Conservation (phyloP, 1,284 basidiomycete species). For the Schizopora paradoxa region DNA sequence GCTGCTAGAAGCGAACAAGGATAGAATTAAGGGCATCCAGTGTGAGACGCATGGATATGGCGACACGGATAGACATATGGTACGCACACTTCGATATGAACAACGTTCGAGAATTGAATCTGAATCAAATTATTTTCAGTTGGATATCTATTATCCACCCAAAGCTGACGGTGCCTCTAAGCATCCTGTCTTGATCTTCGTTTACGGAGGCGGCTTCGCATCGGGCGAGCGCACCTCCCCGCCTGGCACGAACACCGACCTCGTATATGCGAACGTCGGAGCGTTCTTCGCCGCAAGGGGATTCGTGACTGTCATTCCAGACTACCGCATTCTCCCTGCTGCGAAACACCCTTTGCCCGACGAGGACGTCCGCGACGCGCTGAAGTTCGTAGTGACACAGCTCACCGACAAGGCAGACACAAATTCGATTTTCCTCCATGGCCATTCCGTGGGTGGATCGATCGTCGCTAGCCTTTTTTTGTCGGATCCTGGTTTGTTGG, state of each 20-base stretch:
- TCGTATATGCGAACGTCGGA: conserved; percentile 15
- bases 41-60: conserved; percentile 13
- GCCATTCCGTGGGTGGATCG: conserved; percentile 18
- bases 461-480: conserved; percentile 6
- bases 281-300: conserved; percentile 18
- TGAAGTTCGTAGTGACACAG: conserved; percentile 3
- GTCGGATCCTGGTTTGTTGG: not conserved
- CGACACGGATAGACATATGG: not conserved
- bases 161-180: conserved; percentile 15
- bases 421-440: conserved; percentile 8
- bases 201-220: conserved; percentile 17
- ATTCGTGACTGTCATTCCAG: conserved; percentile 17
- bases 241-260: conserved; percentile 1
- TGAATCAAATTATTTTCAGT: not conserved
- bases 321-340: conserved; percentile 16
- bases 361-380: conserved; percentile 15
- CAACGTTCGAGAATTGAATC: not conserved
- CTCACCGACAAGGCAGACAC: conserved; percentile 2
- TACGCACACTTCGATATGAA: not conserved
- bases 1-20: conserved; percentile 4
- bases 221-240: conserved; percentile 5
- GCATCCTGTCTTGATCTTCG: conserved; percentile 15
- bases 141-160: conserved; percentile 17
- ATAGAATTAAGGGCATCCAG: conserved; percentile 5
- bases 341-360: conserved; percentile 8